Evolutionary conservation across 257 asterid species (phyloP).

Genomic region (Nicotiana knightiana): DNA sequence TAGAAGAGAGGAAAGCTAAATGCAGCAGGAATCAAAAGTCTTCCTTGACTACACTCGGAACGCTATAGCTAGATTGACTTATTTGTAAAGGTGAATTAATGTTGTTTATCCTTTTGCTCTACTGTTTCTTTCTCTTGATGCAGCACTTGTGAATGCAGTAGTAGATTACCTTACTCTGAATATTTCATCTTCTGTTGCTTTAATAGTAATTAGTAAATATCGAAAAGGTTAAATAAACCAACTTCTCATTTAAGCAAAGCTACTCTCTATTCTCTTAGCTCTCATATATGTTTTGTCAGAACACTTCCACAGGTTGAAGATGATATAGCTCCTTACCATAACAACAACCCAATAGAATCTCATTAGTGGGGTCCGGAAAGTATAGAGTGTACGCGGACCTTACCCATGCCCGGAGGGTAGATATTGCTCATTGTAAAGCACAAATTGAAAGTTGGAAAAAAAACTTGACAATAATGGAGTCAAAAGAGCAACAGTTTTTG

Average conservation of each 20-base stretch:
- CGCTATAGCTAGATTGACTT: conserved; percentile 87
- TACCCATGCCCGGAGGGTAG: not conserved
- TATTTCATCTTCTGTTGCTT: too few relatives aligned
- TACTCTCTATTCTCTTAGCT: not conserved
- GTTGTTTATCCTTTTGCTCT: not conserved
- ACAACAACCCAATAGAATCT: too few relatives aligned
- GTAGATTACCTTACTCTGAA: not conserved
- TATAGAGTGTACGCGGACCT: too few relatives aligned
- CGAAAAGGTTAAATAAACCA: not conserved
- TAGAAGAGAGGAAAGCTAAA: conserved; percentile 88
- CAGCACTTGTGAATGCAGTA: not conserved
- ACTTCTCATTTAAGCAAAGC: conserved; percentile 3
- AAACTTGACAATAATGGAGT: conserved; percentile 74
- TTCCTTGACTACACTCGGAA: conserved; percentile 91
- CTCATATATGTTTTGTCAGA: conserved; percentile 31
- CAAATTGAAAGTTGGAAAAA: conserved; percentile 77
- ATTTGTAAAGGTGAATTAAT: conserved; percentile 55
- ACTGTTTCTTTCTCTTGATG: not conserved
- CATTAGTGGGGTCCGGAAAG: too few relatives aligned
- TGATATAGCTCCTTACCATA: conserved; percentile 51
- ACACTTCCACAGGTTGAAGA: conserved; percentile 83
- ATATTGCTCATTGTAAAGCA: conserved; percentile 78
- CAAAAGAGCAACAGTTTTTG: conserved; percentile 78
- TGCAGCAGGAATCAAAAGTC: conserved; percentile 80
- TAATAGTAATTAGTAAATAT: not conserved